Evolutionary conservation across 176 grass and related monocot species (phyloP), one percentile per base, ranked within the genome.

Genomic region (Neostapfia colusana): DNA sequence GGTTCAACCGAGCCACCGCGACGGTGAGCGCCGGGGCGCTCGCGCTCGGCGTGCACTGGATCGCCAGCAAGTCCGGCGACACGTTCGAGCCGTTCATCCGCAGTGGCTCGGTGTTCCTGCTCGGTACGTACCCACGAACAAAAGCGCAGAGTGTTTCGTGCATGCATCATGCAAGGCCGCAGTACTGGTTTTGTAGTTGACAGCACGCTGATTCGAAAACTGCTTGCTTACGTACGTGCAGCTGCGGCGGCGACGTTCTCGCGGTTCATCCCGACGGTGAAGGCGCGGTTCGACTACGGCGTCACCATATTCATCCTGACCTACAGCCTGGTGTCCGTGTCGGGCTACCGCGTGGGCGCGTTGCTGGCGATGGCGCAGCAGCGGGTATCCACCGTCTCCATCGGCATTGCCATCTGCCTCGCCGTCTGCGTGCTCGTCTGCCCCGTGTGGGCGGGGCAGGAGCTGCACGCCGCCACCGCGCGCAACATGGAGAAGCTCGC

Each of bases 231-330:
- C 9, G 8, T 54, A 31, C 31, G 31, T 48, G 69, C 90, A 97
- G 93, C 88, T 14, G 83, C 90, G 4, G 81, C 81, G 0, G 93
- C 93, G 36, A 93, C 90, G n/a, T 97, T 97, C 85, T 93, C 88
- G 42, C 83, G 93, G 60, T 97, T 97, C 79, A 79, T 97, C 26
- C 90, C 93, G 7, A 83, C 78, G 27, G 80, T 97, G 63, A 97
- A 93, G 71, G 69, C 84, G 17, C 81, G 90, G 61, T 97, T 91
- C 72, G 93, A 97, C 80, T 97, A 97, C 45, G 93, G 93, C n/a
- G 70, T 97, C 6, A 97, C 88, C 57, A 91, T 93, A 54, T 97
- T 97, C 75, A 97, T 97, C 86, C 88, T 97, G 39, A 97, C 90
- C 4, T 97, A 83, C 83, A 89, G 93, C 84, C 67, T 93, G 34